Evolutionary conservation across 2,329 filamentous ascomycete species (phyloP), one percentile per base, ranked within the genome.

Genomic region (Myriosclerotinia duriaeana): DNA sequence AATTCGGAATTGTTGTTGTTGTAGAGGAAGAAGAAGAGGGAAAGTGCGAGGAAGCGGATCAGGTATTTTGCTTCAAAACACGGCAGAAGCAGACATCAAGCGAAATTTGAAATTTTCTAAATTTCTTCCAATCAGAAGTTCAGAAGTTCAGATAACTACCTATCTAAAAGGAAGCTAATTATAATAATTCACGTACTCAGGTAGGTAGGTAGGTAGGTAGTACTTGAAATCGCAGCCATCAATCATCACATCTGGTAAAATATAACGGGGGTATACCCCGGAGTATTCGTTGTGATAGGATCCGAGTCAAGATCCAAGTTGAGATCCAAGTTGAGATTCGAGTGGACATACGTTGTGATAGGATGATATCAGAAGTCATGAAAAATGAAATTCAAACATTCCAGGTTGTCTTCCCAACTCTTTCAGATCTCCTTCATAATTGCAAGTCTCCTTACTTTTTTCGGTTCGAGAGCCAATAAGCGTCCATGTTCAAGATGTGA

Each of bases 401-500:
- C 26, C 26, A 26, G 26, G 26, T 26, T 20, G 17, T 15, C 3
- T 34, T 26, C 30, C 0, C 12, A 38, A 50, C 30, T 60, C 44
- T 26, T 17, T 50, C 7, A 15, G 12, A 15, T n/a, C 44, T 46
- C 20, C 30, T 50, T 22, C 44, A 50, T 50, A 6, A 12, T 9
- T 26, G 20, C 7, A 60, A 20, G 44, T 12, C 56, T 38, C 44
- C 20, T 50, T 50, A 50, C 30, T 38, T 3, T 3, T 50, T 50
- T 60, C 44, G 30, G 42, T n/a, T 36, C 30, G 30, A 46, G 55
- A 22, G 20, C 56, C 44, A 50, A 60, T 50, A 15, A 60, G 56
- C 26, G 44, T n/a, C 26, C 14, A 34, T 9, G 26, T 48, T n/a
- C 15, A 38, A 60, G 7, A 15, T 22, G 3, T 50, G 44, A 48